Base-by-base conservation (phyloP, 139 green algal species). In the Chlamydomonas asymmetrica region DNA sequence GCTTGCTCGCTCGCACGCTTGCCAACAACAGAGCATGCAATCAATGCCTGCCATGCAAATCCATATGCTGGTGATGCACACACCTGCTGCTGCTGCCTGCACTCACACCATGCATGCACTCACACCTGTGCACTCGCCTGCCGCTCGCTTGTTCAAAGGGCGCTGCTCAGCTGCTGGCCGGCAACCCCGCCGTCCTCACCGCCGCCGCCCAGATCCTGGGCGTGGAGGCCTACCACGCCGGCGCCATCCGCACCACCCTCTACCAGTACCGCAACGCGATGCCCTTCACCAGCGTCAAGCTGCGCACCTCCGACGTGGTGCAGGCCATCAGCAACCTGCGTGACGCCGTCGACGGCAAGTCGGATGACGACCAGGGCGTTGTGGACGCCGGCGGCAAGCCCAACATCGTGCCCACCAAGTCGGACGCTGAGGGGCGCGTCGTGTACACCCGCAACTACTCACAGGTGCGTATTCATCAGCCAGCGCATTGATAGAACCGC, bases 171-270 rank as follows among this genome's bases (percentile, higher is more conserved):
- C 37, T 80, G n/a, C 49, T 86, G 40, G 45, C 23, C 10, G 62
- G 71, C 69, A 72, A 69, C 37, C n/a, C n/a, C n/a, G 65, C 32
- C 29, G 63, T 57, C 70, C 75, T 87, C 5, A 61, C 48, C 8
- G 62, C 78, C 10, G 80, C 83, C n/a, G 86, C 75, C 25, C 77
- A 80, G 59, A 88, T 91, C 66, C 68, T 87, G 38, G 73, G 71
- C 1, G 78, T 85, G 2, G 83, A 91, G 81, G 74, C 80, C 1
- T 91, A 91, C 78, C 86, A 91, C 66, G 83, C 75, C 18, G 86
- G 73, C 27, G 74, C 80, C 60, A 75, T 90, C 27, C 76, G 79
- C 48, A 52, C 71, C 43, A 52, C 52, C 39, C 76, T 85, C 35
- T 18, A n/a, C 56, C 57, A 45, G 38, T n/a, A 49, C 10, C 29